Percentiles rank a stretch among this genome's conserved stretches.
Conservation (phyloP, 2,329 filamentous ascomycete genomes). For the Simplicillium sp. region DNA sequence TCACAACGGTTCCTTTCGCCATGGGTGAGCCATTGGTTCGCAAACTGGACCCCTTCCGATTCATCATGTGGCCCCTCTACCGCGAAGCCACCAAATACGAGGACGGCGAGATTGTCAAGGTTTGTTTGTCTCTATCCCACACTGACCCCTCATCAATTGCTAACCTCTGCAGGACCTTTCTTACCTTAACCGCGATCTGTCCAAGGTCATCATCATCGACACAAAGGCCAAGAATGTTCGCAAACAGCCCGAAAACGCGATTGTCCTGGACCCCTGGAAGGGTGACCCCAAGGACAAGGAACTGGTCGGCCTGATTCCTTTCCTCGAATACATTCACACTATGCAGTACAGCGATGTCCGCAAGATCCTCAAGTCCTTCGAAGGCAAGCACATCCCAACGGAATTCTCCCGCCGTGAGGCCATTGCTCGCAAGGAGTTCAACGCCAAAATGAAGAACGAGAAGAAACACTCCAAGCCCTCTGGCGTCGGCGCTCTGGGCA, state of each 20-base stretch:
- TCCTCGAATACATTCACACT: conserved; percentile 93
- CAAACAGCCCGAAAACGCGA: conserved; percentile 92
- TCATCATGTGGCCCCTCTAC: conserved; percentile 92
- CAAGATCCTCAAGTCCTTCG: conserved; percentile 75
- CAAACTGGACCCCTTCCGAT: conserved; percentile 90
- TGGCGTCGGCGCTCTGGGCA: conserved; percentile 60
- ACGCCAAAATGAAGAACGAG: conserved; percentile 59
- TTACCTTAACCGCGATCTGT: conserved; percentile 91
- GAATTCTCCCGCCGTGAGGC: conserved; percentile 89
- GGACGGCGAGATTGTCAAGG: conserved; percentile 93
- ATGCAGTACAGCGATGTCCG: conserved; percentile 88
- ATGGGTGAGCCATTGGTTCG: conserved; percentile 81
- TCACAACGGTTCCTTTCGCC: conserved; percentile 78
- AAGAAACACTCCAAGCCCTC: conserved; percentile 46
- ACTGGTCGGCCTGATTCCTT: conserved; percentile 82
- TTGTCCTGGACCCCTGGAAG: conserved; percentile 82
- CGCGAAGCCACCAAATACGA: conserved; percentile 96
- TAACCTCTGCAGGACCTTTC: conserved; percentile 65
- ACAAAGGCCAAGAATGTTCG: conserved; percentile 74
- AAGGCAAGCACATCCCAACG: conserved; percentile 77
- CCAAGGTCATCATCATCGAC: conserved; percentile 91
- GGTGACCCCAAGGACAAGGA: conserved; percentile 76
- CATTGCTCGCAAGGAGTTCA: conserved; percentile 73
- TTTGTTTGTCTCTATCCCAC: conserved; percentile 25
- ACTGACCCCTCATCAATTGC: conserved; percentile 1